Evolutionary conservation across 1,284 basidiomycete species (phyloP).

Genomic region (Cryptococcus neoformans): DNA sequence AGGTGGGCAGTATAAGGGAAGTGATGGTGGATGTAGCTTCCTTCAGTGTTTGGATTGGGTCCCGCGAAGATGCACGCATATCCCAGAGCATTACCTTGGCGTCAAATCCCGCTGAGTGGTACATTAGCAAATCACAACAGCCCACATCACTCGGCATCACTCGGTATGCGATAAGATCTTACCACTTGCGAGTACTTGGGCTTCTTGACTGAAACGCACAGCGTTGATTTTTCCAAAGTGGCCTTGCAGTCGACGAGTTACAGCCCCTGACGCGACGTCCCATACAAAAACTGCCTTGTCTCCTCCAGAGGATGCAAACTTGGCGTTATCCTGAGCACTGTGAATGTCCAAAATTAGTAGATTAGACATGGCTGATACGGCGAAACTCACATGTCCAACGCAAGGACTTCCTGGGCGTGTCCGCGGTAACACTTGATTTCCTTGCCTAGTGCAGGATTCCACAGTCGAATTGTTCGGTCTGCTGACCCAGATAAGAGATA

Average conservation of each 20-base stretch:
- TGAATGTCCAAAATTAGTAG: background rate
- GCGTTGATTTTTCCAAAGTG: constrained; percentile 87
- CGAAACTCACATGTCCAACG: constrained; percentile 72
- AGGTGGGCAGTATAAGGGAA: constrained; percentile 61
- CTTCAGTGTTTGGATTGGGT: constrained; percentile 85
- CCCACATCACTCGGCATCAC: no score
- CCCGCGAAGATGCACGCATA: constrained; percentile 70
- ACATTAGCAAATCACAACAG: background rate
- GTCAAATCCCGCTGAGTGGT: constrained; percentile 56
- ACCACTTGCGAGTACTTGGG: constrained; percentile 82
- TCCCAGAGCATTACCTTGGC: constrained; percentile 87
- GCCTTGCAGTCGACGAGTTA: constrained; percentile 75
- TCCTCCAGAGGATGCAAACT: constrained; percentile 89
- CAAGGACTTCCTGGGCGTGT: constrained; percentile 92
- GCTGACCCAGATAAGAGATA: constrained; percentile 89
- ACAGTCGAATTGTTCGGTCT: constrained; percentile 83
- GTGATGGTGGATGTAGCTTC: constrained; percentile 90
- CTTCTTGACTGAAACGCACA: constrained; percentile 78
- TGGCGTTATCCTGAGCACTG: constrained; percentile 87
- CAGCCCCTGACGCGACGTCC: constrained; percentile 87
- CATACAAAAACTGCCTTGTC: constrained; percentile 90
- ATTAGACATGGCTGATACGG: background rate
- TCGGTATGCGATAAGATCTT: constrained; percentile 22
- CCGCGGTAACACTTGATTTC: constrained; percentile 87
- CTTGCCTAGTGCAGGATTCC: constrained; percentile 80